phyloP scores from a whole-genome alignment of 371 early-diverging fungal genomes.

The Lichtheimia ornata region DNA sequence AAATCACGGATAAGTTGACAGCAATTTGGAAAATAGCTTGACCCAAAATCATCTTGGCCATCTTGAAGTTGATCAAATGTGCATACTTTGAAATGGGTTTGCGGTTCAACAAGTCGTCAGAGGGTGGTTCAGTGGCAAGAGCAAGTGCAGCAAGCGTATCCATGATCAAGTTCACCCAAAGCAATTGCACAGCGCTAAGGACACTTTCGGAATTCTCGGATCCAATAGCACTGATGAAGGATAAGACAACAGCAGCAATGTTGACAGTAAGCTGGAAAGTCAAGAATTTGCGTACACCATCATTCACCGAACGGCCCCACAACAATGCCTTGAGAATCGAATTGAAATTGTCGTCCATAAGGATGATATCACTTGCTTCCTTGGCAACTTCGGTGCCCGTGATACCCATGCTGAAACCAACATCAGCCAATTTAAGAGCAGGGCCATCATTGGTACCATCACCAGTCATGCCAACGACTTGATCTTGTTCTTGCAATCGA shows the following conservation, averaged over 20 bases:
- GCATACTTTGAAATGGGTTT: slow-evolving; percentile 78
- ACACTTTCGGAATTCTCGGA: slow-evolving; percentile 96
- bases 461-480: slow-evolving; percentile 96
- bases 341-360: slow-evolving; percentile 95
- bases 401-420: slow-evolving; percentile 98
- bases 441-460: slow-evolving; percentile 99
- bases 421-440: slow-evolving; percentile 93
- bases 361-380: slow-evolving; percentile 92
- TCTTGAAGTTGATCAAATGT: slow-evolving; percentile 81
- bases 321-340: slow-evolving; percentile 87
- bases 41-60: slow-evolving; percentile 93
- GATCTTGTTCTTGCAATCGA: slow-evolving; percentile 81
- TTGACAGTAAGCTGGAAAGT: slow-evolving; percentile 97
- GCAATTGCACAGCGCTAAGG: slow-evolving; percentile 94
- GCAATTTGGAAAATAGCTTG: slow-evolving; percentile 85
- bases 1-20: slow-evolving; percentile 63
- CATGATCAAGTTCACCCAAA: slow-evolving; percentile 98
- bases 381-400: slow-evolving; percentile 97
- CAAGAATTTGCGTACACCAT: slow-evolving; percentile 93
- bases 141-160: slow-evolving; percentile 98
- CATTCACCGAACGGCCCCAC: slow-evolving; percentile 96
- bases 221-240: slow-evolving; percentile 88
- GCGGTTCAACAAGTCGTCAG: slow-evolving; percentile 80
- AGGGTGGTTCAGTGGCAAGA: slow-evolving; percentile 96
- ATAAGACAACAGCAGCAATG: slow-evolving; percentile 82